Conservation (phyloP, 2,329 filamentous ascomycete genomes). For the Clonostachys rhizophaga region DNA sequence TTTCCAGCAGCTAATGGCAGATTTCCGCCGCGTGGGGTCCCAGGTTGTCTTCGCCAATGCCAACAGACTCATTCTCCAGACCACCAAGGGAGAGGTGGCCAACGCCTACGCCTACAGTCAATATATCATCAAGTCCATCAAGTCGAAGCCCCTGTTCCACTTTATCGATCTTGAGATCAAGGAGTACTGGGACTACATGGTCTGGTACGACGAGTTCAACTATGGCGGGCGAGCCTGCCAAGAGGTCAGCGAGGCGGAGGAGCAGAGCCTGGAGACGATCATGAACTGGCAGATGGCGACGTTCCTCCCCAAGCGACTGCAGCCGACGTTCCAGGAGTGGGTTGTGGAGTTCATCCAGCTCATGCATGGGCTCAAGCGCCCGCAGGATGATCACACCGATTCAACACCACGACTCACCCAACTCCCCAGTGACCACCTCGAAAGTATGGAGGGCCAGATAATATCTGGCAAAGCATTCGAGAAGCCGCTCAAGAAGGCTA, state of each 20-base stretch:
- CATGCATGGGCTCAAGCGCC: conserved; percentile 83
- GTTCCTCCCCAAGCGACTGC: conserved; percentile 76
- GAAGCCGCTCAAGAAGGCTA: conserved; percentile 85
- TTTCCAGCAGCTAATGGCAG: conserved; percentile 92
- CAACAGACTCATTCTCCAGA: conserved; percentile 86
- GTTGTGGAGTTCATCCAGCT: conserved; percentile 91
- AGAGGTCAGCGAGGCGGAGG: conserved; percentile 67
- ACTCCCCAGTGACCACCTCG: conserved; percentile 54
- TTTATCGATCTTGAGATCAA: conserved; percentile 97
- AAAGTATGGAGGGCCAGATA: conserved; percentile 52
- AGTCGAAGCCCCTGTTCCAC: conserved; percentile 90
- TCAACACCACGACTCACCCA: conserved; percentile 54
- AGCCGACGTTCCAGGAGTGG: conserved; percentile 86
- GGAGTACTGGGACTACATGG: conserved; percentile 98
- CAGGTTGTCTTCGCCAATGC: conserved; percentile 94
- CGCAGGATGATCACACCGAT: conserved; percentile 38
- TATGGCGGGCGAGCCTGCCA: conserved; percentile 92
- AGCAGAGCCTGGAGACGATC: conserved; percentile 80
- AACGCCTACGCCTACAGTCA: conserved; percentile 96
- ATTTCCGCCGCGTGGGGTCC: conserved; percentile 91
- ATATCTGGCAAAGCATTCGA: conserved; percentile 81
- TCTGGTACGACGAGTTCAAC: conserved; percentile 99
- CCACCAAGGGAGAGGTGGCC: conserved; percentile 91
- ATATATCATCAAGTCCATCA: conserved; percentile 97
- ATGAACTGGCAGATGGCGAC: conserved; percentile 98